Conservation (phyloP, 2,329 filamentous ascomycete species). For the Neodidymelliopsis sp. region DNA sequence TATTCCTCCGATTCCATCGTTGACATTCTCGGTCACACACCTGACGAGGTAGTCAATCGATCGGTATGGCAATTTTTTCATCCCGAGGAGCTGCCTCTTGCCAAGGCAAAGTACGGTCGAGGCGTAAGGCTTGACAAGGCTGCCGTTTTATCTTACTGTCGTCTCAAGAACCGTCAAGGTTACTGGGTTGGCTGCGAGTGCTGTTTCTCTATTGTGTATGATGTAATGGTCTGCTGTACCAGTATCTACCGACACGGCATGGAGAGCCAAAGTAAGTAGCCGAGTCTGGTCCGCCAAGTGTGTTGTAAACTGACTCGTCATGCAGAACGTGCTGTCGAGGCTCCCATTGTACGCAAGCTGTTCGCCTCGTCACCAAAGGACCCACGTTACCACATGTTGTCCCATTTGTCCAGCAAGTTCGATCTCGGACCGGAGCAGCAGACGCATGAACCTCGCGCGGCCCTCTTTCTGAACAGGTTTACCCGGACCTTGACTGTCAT, state of each 20-base stretch:
- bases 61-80: slow-evolving; percentile 90
- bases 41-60: slow-evolving; percentile 75
- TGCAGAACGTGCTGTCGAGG: slow-evolving; percentile 79
- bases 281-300: background rate
- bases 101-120: slow-evolving; percentile 74
- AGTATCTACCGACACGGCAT: slow-evolving; percentile 75
- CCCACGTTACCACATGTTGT: slow-evolving; percentile 88
- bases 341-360: slow-evolving; percentile 77
- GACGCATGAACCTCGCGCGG: slow-evolving; percentile 80
- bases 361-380: slow-evolving; percentile 84
- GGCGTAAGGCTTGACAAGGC: slow-evolving; percentile 83
- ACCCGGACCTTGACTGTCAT: slow-evolving; percentile 83
- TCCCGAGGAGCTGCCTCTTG: slow-evolving; percentile 78
- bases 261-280: slow-evolving; percentile 75
- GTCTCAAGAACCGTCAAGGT: slow-evolving; percentile 72
- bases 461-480: slow-evolving; percentile 85
- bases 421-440: slow-evolving; percentile 59
- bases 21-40: slow-evolving; percentile 82
- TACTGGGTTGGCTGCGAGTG: slow-evolving; percentile 83
- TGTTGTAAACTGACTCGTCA: slow-evolving; percentile 15
- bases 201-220: slow-evolving; percentile 87
- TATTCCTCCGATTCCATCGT: slow-evolving; percentile 85
- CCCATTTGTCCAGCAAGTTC: slow-evolving; percentile 84
- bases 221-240: slow-evolving; percentile 85
- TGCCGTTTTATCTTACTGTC: slow-evolving; percentile 81